These are phyloP conservation scores for Chloris gayana DNA, from an alignment of 176 grass and related monocot genomes.

Conservation along the genomic window DNA sequence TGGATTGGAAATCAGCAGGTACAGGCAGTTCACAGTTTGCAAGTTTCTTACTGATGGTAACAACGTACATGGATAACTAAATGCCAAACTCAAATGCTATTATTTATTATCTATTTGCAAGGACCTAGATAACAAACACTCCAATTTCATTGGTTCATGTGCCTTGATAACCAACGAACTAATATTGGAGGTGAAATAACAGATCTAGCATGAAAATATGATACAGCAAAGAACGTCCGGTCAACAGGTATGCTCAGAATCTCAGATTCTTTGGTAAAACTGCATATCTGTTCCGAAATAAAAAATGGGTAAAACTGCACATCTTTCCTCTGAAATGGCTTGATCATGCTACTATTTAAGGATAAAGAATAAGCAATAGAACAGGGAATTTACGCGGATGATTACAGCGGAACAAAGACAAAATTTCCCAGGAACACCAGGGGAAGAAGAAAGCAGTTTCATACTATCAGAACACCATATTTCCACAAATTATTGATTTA, in stretches of 20 bases:
- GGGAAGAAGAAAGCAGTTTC: background rate
- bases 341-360: background rate
- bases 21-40: background rate
- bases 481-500: background rate
- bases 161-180: background rate
- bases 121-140: no score
- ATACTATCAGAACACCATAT: background rate
- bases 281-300: no score
- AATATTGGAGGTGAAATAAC: background rate
- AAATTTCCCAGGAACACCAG: background rate
- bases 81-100: background rate
- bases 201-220: constrained; percentile 29
- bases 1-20: background rate
- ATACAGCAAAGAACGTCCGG: background rate
- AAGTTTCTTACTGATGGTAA: constrained; percentile 7
- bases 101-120: background rate
- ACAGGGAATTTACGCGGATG: background rate
- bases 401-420: background rate
- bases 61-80: background rate
- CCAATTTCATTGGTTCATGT: background rate
- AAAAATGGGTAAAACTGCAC: background rate
- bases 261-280: background rate
- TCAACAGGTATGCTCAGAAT: background rate
- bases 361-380: background rate
- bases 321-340: background rate